Evolutionary conservation across 2,329 filamentous ascomycete genomes (phyloP).

Genomic region (Pseudogymnoascus sp.): DNA sequence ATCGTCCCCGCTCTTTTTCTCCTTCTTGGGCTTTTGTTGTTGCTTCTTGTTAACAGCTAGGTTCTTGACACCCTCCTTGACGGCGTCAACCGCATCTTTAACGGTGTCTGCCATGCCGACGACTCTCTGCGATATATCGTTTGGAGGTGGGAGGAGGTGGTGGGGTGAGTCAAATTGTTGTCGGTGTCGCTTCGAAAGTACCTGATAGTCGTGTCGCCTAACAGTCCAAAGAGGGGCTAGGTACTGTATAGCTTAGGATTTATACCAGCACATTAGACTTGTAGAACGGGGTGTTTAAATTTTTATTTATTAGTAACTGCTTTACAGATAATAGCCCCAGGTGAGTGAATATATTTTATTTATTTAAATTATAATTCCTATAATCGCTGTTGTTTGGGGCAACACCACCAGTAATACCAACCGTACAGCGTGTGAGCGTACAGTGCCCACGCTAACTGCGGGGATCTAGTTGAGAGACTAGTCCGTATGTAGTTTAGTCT

Average conservation of each 20-base stretch:
- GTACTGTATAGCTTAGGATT: neutral
- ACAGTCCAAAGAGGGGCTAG: neutral
- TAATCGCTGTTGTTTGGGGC: neutral
- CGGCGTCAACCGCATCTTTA: constrained; percentile 40
- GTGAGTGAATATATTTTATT: neutral
- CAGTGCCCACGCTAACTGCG: neutral
- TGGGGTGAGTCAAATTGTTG: constrained; percentile 11
- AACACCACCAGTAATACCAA: neutral
- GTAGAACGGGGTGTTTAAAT: neutral
- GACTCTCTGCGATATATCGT: neutral
- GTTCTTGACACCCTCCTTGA: constrained; percentile 54
- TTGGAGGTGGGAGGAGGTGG: neutral
- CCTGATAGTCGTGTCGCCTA: neutral
- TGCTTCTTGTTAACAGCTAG: constrained; percentile 39
- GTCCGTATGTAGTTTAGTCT: neutral
- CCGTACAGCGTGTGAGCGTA: neutral
- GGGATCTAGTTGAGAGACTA: constrained; percentile 9
- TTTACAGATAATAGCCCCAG: neutral
- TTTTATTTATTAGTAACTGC: neutral
- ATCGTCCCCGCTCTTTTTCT: constrained; percentile 44
- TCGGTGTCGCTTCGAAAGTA: constrained; percentile 8
- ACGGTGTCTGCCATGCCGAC: constrained; percentile 40
- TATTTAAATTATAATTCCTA: neutral
- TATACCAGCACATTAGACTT: neutral
- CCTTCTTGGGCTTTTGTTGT: constrained; percentile 39